Conservation (phyloP, 257 asterid genomes). For the Solanum chmielewskii region DNA sequence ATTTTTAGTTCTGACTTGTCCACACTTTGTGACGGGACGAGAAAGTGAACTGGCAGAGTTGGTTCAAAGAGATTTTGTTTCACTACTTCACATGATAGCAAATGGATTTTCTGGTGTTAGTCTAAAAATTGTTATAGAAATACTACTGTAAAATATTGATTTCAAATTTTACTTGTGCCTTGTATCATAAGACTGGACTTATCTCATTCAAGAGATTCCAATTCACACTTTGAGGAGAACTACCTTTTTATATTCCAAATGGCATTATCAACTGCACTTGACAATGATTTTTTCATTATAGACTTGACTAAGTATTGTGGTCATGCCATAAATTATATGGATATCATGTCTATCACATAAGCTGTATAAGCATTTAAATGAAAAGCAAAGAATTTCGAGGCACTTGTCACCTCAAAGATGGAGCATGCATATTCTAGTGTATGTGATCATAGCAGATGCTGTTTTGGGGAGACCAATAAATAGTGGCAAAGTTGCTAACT, state of each 20-base stretch:
- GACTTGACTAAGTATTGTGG: not conserved
- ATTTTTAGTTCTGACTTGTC: not conserved
- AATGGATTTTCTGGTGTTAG: not conserved
- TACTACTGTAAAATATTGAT: too few relatives aligned
- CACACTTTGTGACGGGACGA: not conserved
- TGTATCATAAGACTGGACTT: not conserved
- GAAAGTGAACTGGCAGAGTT: not conserved
- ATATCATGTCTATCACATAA: not conserved
- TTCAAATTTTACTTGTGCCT: too few relatives aligned
- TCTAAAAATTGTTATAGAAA: not conserved
- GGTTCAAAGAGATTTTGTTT: not conserved
- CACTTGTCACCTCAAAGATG: not conserved
- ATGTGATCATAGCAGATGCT: not conserved
- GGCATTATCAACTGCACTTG: not conserved
- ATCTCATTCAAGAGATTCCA: not conserved
- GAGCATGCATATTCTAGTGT: not conserved
- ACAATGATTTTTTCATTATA: not conserved
- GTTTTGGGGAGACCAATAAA: not conserved
- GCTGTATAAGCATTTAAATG: not conserved
- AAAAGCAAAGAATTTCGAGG: not conserved
- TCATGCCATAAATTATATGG: not conserved
- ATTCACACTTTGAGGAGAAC: not conserved
- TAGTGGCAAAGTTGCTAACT: not conserved
- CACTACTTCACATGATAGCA: not conserved
- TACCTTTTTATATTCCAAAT: not conserved